phyloP scores from a whole-genome alignment of 176 grass and related monocot genomes.

The Guadua angustifolia region DNA sequence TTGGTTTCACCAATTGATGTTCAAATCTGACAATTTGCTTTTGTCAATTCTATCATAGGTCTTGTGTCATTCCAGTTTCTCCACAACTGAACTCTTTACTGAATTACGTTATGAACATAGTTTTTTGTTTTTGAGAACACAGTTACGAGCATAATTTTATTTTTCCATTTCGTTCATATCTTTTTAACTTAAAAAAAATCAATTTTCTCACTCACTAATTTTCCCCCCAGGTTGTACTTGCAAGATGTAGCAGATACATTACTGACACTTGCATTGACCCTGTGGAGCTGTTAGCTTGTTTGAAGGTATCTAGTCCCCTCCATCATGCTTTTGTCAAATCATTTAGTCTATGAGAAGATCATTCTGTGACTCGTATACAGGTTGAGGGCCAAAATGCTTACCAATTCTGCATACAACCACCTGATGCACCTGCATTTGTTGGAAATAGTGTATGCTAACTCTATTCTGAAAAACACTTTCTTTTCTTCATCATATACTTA shows the following conservation, averaged over 20 bases:
- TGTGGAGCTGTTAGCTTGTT: conserved; percentile 66
- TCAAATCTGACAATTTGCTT: not conserved
- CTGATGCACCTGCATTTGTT: conserved; percentile 79
- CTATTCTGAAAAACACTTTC: conserved; percentile 6
- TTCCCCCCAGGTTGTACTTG: conserved; percentile 73
- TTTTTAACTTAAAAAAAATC: not conserved
- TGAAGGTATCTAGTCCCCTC: conserved; percentile 53
- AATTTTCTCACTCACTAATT: not conserved
- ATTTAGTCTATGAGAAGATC: not conserved
- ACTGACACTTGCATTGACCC: conserved; percentile 82
- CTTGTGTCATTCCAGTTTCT: not conserved
- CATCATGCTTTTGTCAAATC: not conserved
- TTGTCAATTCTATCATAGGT: not conserved
- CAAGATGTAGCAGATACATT: conserved; percentile 90
- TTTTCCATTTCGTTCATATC: not conserved
- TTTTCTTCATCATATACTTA: not conserved
- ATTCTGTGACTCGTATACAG: conserved; percentile 35
- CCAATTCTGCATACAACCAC: conserved; percentile 91
- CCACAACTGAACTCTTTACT: not conserved
- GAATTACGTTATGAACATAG: not conserved
- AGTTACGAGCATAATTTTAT: not conserved
- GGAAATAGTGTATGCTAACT: conserved; percentile 91
- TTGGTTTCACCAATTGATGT: not conserved
- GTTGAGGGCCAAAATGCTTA: conserved; percentile 94
- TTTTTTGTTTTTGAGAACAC: not conserved